Base-by-base conservation (phyloP, 1,139 yeast species). In the Geotrichum reessii region DNA sequence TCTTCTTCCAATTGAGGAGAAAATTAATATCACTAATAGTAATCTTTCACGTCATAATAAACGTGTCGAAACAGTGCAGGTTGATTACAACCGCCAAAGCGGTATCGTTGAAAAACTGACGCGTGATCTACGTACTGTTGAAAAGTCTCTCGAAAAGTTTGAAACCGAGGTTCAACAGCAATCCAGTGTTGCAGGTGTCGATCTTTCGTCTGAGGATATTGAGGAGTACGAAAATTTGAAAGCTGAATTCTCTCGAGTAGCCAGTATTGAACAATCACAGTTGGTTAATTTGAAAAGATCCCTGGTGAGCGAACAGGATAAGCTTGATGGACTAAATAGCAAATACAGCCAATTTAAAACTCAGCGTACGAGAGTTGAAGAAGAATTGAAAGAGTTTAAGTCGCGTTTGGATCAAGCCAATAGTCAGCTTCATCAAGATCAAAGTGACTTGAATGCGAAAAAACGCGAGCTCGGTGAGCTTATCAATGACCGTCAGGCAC, bases 161-260 rank as follows among this genome's bases (percentile, higher is more conserved):
- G 83, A 76, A 67, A 74, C 65, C 61, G 79, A 78, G 56, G 67
- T 74, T 58, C 73, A 65, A 47, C 69, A 71, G 19, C 71, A 73
- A 24, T 60, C 65, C 1, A 65, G 64, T 55, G 55, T 61, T 61
- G 68, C 73, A 1, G 65, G 65, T 2, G 70, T 25, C 50, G 69
- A 71, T 22, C 67, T 86, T 22, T 75, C 83, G 1, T 75, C 78
- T 0, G 82, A 78, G 14, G 87, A 82, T 44, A 76, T 83, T 50
- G 71, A 75, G 28, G 85, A 85, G 57, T 91, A 90, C 68, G 85
- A 85, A 54, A 51, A 61, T 1, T 74, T 90, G 61, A 81, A 89
- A 66, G 82, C 82, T 21, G 67, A 76, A 58, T 89, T 82, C 61
- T 67, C 66, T 52, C 63, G 61, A 37, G 65, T 61, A 50, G 69